These are phyloP conservation scores for Chloroidium sp. DNA, from an alignment of 163 green algal species.

Conservation along the genomic window DNA sequence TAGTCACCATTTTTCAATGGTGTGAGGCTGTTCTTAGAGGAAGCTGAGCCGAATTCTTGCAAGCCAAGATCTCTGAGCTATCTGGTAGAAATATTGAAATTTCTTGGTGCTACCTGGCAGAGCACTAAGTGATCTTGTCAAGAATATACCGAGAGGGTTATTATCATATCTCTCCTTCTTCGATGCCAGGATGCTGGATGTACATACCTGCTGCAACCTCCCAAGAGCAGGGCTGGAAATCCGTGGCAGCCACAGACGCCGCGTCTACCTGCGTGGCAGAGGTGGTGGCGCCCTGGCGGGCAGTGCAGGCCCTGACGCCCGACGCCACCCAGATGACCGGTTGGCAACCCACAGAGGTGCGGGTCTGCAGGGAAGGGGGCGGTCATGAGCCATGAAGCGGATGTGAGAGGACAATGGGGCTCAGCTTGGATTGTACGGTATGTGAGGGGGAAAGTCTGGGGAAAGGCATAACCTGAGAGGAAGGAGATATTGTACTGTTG, in stretches of 20 bases:
- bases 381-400: too few species aligned
- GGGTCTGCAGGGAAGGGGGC: not conserved
- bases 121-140: not conserved
- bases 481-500: not conserved
- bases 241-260: not conserved
- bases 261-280: constrained; percentile 43
- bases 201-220: constrained; percentile 16
- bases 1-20: too few species aligned
- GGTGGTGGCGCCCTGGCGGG: constrained; percentile 32
- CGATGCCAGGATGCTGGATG: constrained; percentile 44
- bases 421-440: too few species aligned
- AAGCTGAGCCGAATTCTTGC: too few species aligned
- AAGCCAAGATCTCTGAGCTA: too few species aligned
- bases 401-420: too few species aligned
- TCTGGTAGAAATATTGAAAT: too few species aligned
- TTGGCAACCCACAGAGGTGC: not conserved
- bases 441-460: too few species aligned
- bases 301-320: constrained; percentile 45
- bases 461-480: not conserved
- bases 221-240: not conserved
- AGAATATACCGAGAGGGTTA: not conserved
- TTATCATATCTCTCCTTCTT: not conserved
- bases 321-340: constrained; percentile 64
- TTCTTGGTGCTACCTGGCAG: too few species aligned
- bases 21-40: too few species aligned